Evolutionary conservation across 1,139 yeast genomes (phyloP), one percentile per base, ranked within the genome.

Genomic region (Wickerhamomyces sp.): DNA sequence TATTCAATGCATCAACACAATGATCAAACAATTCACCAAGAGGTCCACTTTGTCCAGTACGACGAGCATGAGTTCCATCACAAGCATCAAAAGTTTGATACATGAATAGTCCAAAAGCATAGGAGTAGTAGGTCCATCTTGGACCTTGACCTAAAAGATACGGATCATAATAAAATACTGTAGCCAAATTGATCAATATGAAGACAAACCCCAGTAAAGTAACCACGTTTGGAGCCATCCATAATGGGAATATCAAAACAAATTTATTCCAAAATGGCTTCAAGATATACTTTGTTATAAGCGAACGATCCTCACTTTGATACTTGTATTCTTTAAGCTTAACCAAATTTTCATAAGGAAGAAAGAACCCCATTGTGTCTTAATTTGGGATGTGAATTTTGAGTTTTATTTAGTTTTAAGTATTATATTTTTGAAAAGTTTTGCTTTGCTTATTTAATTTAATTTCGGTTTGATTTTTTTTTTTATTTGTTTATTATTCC

Each of bases 21-120:
- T 90, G 97, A 58, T 90, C 97, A 58, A 90, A 90, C 43, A 90
- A 70, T 60, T 90, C 97, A 31, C 97, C 97, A 54, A 90, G 67
- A 3, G 97, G 97, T 3, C 97, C 95, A 50, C 90, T 79, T 63
- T 89, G 96, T 14, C 95, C 95, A 1, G 97, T 90, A 55, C 92
- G 75, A 41, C 81, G 73, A 14, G 97, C 97, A 61, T 90, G 97
- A 49, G 84, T 76, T 10, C 97, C 97, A 61, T 90, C 97, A 62
- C 96, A 86, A 2, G 97, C 96, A 64, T 90, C 97, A 60, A 90
- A 89, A 0, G 97, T 90, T 59, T 90, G 97, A 60, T 90, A 90
- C 72, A 89, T 67, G 59, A 90, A 89, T 48, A 90, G 67, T 2
- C 96, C 95, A 51, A 85, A 59, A 0, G 95, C 96, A 59, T 86